These are phyloP conservation scores for Pythium brachiatum DNA, from an alignment of 352 stramenopile genomes.

Conservation along the genomic window DNA sequence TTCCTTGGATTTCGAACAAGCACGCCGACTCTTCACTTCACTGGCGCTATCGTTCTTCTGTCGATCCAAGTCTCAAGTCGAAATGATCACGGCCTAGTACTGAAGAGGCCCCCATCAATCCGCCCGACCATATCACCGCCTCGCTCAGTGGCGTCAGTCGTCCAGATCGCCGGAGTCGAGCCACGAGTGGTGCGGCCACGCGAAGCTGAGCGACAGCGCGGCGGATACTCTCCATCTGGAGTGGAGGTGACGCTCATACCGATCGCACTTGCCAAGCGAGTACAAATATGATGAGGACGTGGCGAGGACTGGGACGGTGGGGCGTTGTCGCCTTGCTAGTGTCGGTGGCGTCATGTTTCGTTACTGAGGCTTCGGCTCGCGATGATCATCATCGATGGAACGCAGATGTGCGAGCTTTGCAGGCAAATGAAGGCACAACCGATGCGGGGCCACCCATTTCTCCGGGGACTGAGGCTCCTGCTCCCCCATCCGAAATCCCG, in stretches of 20 bases:
- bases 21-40: conserved; percentile 1
- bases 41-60: conserved; percentile 2
- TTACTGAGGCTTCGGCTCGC: not conserved
- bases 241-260: not conserved
- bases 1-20: not conserved
- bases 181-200: not conserved
- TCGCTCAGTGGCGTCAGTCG: not conserved
- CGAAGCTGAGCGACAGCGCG: not conserved
- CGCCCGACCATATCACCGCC: not conserved
- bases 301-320: not conserved
- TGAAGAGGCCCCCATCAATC: too few species aligned
- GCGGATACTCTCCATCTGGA: too few species aligned
- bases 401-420: not conserved
- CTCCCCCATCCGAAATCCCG: not conserved
- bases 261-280: not conserved
- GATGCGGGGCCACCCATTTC: not conserved
- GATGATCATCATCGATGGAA: not conserved
- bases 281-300: not conserved
- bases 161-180: not conserved
- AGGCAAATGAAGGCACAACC: not conserved
- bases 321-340: not conserved
- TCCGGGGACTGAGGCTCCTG: not conserved
- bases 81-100: not conserved
- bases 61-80: not conserved
- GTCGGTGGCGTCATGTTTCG: not conserved